These are phyloP conservation scores for Aspergillus sp. DNA, from an alignment of 2,329 filamentous ascomycete species.

Conservation along the genomic window DNA sequence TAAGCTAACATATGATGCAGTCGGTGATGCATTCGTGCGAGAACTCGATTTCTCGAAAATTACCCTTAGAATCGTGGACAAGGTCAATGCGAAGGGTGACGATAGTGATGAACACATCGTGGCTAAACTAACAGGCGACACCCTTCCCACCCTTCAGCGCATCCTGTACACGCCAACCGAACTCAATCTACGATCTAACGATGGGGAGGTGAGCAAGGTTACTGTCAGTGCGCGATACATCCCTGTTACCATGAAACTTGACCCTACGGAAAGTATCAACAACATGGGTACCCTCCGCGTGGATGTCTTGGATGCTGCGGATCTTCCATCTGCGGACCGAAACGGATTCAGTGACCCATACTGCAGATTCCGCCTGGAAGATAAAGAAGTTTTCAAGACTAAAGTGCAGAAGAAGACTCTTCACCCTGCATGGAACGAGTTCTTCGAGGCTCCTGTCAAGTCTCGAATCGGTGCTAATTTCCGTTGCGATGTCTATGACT, in stretches of 20 bases:
- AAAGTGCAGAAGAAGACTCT: constrained; percentile 97
- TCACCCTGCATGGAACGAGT: constrained; percentile 93
- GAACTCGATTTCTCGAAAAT: constrained; percentile 96
- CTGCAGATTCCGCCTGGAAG: constrained; percentile 90
- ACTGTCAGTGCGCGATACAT: constrained; percentile 94
- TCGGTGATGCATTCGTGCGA: constrained; percentile 91
- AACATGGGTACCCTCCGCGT: constrained; percentile 95
- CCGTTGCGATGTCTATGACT: constrained; percentile 82
- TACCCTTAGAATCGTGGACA: constrained; percentile 81
- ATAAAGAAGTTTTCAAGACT: constrained; percentile 88
- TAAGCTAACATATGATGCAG: constrained; percentile 33
- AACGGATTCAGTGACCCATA: constrained; percentile 98
- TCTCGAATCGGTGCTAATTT: constrained; percentile 86
- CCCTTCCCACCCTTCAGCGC: constrained; percentile 81
- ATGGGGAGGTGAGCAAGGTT: constrained; percentile 74
- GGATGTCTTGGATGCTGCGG: constrained; percentile 81
- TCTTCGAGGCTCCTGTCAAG: constrained; percentile 79
- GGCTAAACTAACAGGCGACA: constrained; percentile 80
- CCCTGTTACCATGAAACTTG: constrained; percentile 88
- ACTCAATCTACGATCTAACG: constrained; percentile 73
- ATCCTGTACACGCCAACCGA: constrained; percentile 90
- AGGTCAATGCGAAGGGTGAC: constrained; percentile 69
- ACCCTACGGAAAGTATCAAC: constrained; percentile 96
- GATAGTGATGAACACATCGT: constrained; percentile 71
- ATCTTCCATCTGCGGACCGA: constrained; percentile 89